A percentile compares a stretch with the other conserved stretches of the same genome.
These are phyloP conservation scores for Psophocarpus tetragonolobus DNA, from an alignment of 306 rosid genomes.

Conservation along the genomic window DNA sequence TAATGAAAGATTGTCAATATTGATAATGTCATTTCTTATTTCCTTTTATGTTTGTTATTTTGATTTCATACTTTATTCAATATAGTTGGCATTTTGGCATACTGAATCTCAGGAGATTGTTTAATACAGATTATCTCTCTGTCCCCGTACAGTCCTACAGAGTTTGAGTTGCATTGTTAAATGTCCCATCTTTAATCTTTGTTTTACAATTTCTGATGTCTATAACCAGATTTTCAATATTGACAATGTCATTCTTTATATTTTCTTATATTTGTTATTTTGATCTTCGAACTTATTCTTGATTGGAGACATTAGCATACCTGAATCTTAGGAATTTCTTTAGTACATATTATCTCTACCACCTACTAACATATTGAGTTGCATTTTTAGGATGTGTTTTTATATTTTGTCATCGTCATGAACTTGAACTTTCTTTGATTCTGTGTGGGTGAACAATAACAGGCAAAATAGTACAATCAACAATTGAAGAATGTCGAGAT, in stretches of 20 bases:
- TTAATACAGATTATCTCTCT: neutral
- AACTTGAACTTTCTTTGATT: conserved; percentile 35
- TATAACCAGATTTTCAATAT: neutral
- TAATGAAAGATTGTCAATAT: neutral
- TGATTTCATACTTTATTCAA: neutral
- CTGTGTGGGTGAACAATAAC: conserved; percentile 39
- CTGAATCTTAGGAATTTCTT: neutral
- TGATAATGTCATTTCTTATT: neutral
- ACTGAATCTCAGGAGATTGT: neutral
- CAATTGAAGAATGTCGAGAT: conserved; percentile 92
- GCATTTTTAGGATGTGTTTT: neutral
- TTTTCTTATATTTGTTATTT: neutral
- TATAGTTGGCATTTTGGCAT: neutral
- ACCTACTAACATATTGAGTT: neutral
- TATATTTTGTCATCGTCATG: neutral
- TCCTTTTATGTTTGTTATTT: neutral
- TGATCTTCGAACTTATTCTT: neutral
- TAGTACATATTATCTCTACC: neutral
- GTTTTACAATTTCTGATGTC: neutral
- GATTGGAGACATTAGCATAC: neutral
- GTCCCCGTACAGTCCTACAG: neutral
- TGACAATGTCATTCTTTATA: neutral
- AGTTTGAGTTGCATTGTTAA: neutral
- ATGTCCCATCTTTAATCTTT: neutral
- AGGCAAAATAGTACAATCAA: conserved; percentile 95